phyloP scores from a whole-genome alignment of 768 basidiomycete genomes.

The Lentinula aciculospora region DNA sequence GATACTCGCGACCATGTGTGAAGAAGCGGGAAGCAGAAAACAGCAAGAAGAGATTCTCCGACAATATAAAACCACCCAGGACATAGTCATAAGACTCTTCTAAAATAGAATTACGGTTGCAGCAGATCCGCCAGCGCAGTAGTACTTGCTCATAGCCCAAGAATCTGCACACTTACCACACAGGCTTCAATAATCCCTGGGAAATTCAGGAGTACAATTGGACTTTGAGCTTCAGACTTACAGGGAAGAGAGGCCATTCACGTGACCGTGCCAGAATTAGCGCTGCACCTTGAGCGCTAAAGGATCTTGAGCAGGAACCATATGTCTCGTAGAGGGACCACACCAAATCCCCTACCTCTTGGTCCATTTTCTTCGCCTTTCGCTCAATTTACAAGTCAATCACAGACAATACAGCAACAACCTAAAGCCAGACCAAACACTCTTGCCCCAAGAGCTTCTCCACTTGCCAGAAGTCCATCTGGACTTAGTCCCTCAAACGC shows the following conservation, averaged over 20 bases:
- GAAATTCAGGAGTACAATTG: too few species aligned
- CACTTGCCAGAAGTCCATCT: not conserved
- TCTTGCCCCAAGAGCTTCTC: slow-evolving; percentile 1
- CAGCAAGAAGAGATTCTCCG: not conserved
- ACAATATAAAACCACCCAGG: not conserved
- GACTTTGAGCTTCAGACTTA: too few species aligned
- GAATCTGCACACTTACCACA: too few species aligned
- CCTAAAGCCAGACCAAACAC: not conserved
- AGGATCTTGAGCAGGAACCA: not conserved
- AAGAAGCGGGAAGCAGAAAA: not conserved
- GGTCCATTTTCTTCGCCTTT: slow-evolving; percentile 1
- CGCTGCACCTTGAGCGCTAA: not conserved
- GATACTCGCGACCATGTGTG: not conserved
- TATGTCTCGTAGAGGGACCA: slow-evolving; percentile 7
- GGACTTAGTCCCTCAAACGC: slow-evolving; percentile 29
- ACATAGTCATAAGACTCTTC: not conserved
- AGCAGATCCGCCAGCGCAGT: not conserved
- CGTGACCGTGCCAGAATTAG: not conserved
- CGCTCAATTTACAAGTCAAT: not conserved
- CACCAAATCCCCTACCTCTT: slow-evolving; percentile 6
- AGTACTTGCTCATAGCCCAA: too few species aligned
- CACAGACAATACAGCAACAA: not conserved
- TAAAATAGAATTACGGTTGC: not conserved
- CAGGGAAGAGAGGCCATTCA: too few species aligned
- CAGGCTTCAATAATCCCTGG: too few species aligned